A percentile compares a stretch with the other conserved stretches of the same genome.
Evolutionary conservation across 805 yeast species (phyloP).

Genomic region (Pichia membranifaciens): DNA sequence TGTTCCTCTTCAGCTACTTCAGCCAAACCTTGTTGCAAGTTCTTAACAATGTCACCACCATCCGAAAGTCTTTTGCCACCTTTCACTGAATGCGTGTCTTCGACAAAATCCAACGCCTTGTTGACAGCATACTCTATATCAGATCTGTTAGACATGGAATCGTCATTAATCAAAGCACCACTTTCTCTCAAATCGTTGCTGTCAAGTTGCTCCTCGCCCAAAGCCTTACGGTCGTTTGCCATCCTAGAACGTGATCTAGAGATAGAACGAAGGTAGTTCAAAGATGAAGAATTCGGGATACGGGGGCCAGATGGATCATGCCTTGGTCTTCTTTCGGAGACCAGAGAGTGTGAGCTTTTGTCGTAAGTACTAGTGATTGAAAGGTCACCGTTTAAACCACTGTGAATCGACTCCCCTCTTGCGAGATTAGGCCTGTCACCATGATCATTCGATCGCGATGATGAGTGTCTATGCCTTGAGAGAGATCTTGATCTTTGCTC

Average conservation of each 20-base stretch:
- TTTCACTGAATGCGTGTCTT: slow-evolving; percentile 18
- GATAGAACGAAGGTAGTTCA: slow-evolving; percentile 57
- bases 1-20: slow-evolving; percentile 16
- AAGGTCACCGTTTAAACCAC: slow-evolving; percentile 39
- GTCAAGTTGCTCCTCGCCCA: slow-evolving; percentile 22
- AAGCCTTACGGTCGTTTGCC: slow-evolving; percentile 30
- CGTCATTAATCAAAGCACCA: slow-evolving; percentile 51
- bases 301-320: slow-evolving; percentile 31
- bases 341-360: slow-evolving; percentile 26
- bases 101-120: slow-evolving; percentile 36
- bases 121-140: slow-evolving; percentile 46
- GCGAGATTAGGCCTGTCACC: slow-evolving; percentile 58
- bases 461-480: slow-evolving; percentile 8
- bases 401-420: slow-evolving; percentile 70
- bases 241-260: slow-evolving; percentile 60
- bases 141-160: slow-evolving; percentile 42
- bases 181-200: slow-evolving; percentile 45
- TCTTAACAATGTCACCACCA: slow-evolving; percentile 18
- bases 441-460: background rate
- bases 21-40: slow-evolving; percentile 17
- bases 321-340: slow-evolving; percentile 35
- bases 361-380: slow-evolving; percentile 9
- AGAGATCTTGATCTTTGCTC: slow-evolving; percentile 22
- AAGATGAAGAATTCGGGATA: slow-evolving; percentile 33
- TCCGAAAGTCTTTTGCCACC: slow-evolving; percentile 16